A percentile compares a stretch with the other conserved stretches of the same genome.
These are phyloP conservation scores for Flaveria trinervia DNA, from an alignment of 129 eudicot species.

Conservation along the genomic window DNA sequence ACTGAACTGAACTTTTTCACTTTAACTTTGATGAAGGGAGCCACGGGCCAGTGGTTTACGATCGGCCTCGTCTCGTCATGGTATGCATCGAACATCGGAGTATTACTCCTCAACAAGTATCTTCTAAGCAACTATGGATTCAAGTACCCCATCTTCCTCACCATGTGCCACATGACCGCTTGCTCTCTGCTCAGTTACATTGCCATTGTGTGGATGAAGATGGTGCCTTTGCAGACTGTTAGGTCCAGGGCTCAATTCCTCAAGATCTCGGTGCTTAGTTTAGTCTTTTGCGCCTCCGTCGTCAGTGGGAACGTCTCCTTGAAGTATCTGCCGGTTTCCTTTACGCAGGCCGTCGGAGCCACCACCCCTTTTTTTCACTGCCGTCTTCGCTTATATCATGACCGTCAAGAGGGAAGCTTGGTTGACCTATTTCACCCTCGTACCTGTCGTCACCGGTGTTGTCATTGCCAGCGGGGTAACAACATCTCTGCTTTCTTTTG, in stretches of 20 bases:
- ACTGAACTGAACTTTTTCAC: too few relatives aligned
- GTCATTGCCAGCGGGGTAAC: background rate
- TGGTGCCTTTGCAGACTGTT: background rate
- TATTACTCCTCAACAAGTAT: background rate
- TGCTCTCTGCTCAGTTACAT: background rate
- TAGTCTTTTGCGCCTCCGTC: background rate
- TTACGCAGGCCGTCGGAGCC: background rate
- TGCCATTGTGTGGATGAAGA: background rate
- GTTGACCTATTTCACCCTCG: background rate
- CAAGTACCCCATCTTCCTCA: background rate
- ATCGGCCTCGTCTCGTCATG: background rate
- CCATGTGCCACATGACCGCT: background rate
- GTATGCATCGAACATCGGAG: background rate
- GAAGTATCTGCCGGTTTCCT: background rate
- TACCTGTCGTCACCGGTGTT: background rate
- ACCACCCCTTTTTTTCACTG: background rate
- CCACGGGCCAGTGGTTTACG: background rate
- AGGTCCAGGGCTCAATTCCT: background rate
- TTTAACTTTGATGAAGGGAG: too few relatives aligned
- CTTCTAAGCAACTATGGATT: background rate
- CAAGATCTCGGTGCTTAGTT: background rate
- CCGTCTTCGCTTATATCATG: background rate
- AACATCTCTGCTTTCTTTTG: too few relatives aligned
- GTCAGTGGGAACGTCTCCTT: background rate
- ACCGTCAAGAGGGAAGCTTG: conserved; percentile 7